phyloP scores from a whole-genome alignment of 2,329 filamentous ascomycete species.

The Fragosphaeria purpurea region DNA sequence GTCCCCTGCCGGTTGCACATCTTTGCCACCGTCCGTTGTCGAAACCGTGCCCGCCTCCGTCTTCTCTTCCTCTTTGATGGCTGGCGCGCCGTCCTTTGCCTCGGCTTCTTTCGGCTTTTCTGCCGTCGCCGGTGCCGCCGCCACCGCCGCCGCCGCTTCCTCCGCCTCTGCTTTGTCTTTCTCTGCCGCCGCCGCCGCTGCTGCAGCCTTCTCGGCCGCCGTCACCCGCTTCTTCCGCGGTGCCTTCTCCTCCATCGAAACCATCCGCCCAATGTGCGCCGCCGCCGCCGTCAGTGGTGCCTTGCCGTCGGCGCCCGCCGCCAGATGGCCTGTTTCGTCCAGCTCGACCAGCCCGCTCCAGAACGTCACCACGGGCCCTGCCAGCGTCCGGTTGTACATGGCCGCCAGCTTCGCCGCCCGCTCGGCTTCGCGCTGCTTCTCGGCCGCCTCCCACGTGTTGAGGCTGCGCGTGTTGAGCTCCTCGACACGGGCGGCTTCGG shows the following conservation, averaged over 20 bases:
- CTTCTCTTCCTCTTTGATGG: not conserved
- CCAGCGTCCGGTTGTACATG: constrained; percentile 73
- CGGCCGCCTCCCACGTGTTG: constrained; percentile 88
- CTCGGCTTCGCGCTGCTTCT: constrained; percentile 79
- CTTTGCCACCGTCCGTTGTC: not conserved
- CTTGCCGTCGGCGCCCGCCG: too few species aligned
- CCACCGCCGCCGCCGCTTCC: not conserved
- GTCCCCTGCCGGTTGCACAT: not conserved
- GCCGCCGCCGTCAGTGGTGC: constrained; percentile 29
- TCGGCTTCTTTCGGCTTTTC: not conserved
- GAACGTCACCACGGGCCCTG: constrained; percentile 81
- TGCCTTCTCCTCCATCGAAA: constrained; percentile 51
- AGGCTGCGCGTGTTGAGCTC: constrained; percentile 80
- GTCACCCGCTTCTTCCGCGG: constrained; percentile 40
- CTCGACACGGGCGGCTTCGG: constrained; percentile 74
- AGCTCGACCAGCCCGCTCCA: constrained; percentile 89
- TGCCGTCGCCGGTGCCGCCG: not conserved
- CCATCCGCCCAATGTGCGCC: constrained; percentile 52
- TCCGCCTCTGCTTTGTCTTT: not conserved
- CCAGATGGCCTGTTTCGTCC: constrained; percentile 59
- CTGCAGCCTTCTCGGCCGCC: constrained; percentile 15
- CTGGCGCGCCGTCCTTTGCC: not conserved
- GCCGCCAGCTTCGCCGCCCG: constrained; percentile 75
- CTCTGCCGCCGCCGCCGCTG: not conserved
- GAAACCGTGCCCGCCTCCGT: not conserved